These are phyloP conservation scores for Backusella parvicylindrica DNA, from an alignment of 192 early-diverging fungal genomes.

Conservation along the genomic window DNA sequence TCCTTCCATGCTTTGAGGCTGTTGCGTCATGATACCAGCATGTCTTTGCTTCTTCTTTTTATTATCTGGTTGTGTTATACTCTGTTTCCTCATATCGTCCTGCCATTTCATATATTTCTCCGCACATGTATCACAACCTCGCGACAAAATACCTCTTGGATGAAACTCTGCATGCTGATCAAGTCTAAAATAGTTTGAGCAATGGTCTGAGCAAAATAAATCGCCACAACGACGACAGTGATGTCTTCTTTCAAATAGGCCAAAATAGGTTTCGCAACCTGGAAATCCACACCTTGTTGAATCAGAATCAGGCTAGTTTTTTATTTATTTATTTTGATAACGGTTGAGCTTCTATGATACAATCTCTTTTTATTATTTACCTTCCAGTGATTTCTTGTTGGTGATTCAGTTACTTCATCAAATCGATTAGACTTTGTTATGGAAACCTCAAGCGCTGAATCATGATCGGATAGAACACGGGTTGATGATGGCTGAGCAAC, in stretches of 20 bases:
- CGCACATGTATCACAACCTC: conserved; percentile 31
- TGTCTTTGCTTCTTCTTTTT: not conserved
- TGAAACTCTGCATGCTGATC: conserved; percentile 30
- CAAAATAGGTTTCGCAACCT: conserved; percentile 18
- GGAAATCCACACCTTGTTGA: conserved; percentile 20
- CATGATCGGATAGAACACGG: conserved; percentile 3
- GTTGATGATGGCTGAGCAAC: conserved; percentile 4
- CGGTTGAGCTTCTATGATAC: not conserved
- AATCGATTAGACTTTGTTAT: not conserved
- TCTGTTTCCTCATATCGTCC: not conserved
- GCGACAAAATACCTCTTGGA: conserved; percentile 20
- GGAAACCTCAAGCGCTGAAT: conserved; percentile 11
- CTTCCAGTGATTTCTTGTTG: conserved; percentile 24
- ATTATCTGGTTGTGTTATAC: not conserved
- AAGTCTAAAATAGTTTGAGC: conserved; percentile 33
- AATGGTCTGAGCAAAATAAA: conserved; percentile 32
- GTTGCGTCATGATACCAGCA: conserved; percentile 27
- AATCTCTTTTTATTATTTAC: not conserved
- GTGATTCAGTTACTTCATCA: conserved; percentile 10
- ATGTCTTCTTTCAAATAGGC: conserved; percentile 35
- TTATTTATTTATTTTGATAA: not conserved
- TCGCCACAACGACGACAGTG: conserved; percentile 36
- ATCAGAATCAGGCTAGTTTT: conserved; percentile 25
- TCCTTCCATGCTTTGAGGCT: conserved; percentile 28
- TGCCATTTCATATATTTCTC: conserved; percentile 18